phyloP scores from a whole-genome alignment of 257 asterid genomes.

The Striga asiatica region DNA sequence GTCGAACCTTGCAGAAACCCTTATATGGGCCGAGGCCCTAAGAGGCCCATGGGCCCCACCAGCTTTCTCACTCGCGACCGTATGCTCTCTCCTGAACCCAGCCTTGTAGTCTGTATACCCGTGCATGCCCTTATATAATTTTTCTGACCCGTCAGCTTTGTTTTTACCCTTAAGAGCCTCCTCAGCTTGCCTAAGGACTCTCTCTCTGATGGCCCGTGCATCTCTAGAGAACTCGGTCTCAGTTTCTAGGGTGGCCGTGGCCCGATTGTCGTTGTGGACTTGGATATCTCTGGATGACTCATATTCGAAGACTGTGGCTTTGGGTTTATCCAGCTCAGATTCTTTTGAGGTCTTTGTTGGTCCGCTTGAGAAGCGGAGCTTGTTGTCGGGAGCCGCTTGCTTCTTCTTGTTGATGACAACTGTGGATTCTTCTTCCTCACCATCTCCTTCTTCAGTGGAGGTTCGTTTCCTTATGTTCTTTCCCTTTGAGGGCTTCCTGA shows the following conservation, averaged over 20 bases:
- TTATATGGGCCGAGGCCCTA: constrained; percentile 85
- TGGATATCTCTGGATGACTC: constrained; percentile 74
- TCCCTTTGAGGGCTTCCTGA: constrained; percentile 63
- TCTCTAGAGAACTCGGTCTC: constrained; percentile 86
- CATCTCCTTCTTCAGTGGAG: constrained; percentile 39
- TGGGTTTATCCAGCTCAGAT: constrained; percentile 26
- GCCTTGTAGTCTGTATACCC: constrained; percentile 90
- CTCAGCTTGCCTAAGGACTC: constrained; percentile 63
- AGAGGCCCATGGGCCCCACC: constrained; percentile 94
- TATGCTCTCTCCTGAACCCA: constrained; percentile 86
- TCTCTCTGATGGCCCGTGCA: constrained; percentile 79
- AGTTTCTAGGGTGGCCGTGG: constrained; percentile 79
- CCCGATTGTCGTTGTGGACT: constrained; percentile 69
- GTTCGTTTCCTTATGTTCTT: constrained; percentile 72
- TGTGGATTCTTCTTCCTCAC: constrained; percentile 43
- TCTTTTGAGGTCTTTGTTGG: constrained; percentile 28
- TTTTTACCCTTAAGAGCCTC: constrained; percentile 59
- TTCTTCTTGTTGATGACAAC: constrained; percentile 48
- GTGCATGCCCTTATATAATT: constrained; percentile 63
- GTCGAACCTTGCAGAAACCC: constrained; percentile 92
- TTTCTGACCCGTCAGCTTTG: constrained; percentile 41
- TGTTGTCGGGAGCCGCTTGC: constrained; percentile 39
- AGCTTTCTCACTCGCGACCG: constrained; percentile 84
- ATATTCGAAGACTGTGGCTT: constrained; percentile 43
- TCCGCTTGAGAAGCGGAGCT: constrained; percentile 57